These are phyloP conservation scores for Irpex lacteus DNA, from an alignment of 1,284 basidiomycete species.

Conservation along the genomic window DNA sequence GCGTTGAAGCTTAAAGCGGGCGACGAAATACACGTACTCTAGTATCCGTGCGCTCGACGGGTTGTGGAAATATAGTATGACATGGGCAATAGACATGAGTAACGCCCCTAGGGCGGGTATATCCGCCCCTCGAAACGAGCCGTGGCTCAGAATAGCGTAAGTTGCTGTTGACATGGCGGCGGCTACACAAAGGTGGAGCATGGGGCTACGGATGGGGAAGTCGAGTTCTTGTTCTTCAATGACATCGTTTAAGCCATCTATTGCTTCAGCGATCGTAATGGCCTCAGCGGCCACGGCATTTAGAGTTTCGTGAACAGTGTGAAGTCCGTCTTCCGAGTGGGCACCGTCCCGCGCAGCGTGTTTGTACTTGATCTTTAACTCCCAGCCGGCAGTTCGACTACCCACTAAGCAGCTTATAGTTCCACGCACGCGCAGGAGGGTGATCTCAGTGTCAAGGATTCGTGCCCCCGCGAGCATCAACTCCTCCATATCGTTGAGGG, in stretches of 20 bases:
- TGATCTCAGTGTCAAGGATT: slow-evolving; percentile 2
- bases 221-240: background rate
- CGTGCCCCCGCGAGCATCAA: background rate
- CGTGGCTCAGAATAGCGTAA: background rate
- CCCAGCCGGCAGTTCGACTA: background rate
- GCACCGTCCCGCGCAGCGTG: background rate
- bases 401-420: slow-evolving; percentile 5
- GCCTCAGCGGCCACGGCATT: background rate
- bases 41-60: background rate
- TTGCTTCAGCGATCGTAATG: background rate
- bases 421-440: background rate
- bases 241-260: background rate
- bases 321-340: background rate
- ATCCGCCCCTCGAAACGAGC: background rate
- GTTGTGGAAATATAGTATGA: background rate
- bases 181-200: background rate
- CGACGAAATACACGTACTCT: background rate
- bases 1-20: background rate
- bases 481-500: slow-evolving; percentile 6
- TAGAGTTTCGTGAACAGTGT: background rate
- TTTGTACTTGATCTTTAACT: background rate
- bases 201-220: background rate
- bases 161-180: background rate
- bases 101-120: background rate
- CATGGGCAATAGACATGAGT: background rate